These are phyloP conservation scores for Miscanthus lutarioriparius DNA, from an alignment of 176 grass and related monocot genomes.

Conservation along the genomic window DNA sequence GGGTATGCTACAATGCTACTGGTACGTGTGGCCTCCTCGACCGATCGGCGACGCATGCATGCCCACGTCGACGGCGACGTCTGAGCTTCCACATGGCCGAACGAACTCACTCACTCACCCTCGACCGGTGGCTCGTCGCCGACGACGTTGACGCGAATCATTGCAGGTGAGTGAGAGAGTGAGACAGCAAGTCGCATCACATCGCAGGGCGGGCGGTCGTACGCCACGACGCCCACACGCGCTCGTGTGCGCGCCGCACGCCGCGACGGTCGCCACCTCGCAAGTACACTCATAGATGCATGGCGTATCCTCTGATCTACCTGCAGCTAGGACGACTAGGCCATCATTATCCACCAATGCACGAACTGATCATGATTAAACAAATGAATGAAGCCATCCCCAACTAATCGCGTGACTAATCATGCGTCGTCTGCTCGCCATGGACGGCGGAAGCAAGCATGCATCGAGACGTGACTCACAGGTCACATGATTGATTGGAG, in stretches of 20 bases:
- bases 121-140: constrained; percentile 40
- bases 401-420: constrained; percentile 8
- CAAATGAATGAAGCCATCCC: neutral
- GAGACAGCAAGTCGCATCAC: constrained; percentile 21
- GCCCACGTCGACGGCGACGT: constrained; percentile 43
- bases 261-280: neutral
- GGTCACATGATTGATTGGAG: constrained; percentile 16
- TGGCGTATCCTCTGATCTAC: neutral
- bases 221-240: neutral
- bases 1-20: neutral
- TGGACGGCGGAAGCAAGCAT: neutral
- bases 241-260: neutral
- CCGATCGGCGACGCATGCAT: neutral
- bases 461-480: neutral
- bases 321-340: neutral
- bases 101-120: neutral
- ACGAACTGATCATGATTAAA: neutral
- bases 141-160: constrained; percentile 35
- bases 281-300: neutral
- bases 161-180: constrained; percentile 27
- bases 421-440: neutral
- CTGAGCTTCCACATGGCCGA: constrained; percentile 61
- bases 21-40: neutral
- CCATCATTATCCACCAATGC: constrained; percentile 8
- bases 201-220: neutral